A percentile compares a stretch with the other conserved stretches of the same genome.
These are phyloP conservation scores for Gracilariopsis chorda DNA, from an alignment of 23 red algal species.

Conservation along the genomic window DNA sequence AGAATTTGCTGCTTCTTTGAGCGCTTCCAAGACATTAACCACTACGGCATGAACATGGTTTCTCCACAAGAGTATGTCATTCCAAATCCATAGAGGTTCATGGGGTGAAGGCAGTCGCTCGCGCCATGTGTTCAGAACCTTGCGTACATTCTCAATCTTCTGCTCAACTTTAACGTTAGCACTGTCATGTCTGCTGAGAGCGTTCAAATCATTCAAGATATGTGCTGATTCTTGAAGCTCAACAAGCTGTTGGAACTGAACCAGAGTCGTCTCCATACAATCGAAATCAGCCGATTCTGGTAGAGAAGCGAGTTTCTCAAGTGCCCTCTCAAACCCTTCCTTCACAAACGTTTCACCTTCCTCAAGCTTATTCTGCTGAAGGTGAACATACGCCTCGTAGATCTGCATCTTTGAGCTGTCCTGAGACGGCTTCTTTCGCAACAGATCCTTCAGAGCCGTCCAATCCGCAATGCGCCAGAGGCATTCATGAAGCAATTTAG, in stretches of 20 bases:
- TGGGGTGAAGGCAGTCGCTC: conserved; percentile 70
- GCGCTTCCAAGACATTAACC: conserved; percentile 78
- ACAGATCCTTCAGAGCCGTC: conserved; percentile 89
- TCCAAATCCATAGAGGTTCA: conserved; percentile 77
- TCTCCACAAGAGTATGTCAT: conserved; percentile 87
- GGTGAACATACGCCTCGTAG: conserved; percentile 81
- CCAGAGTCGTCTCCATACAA: conserved; percentile 33
- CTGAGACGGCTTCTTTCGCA: conserved; percentile 76
- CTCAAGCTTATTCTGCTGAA: conserved; percentile 96
- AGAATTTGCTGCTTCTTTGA: conserved; percentile 72
- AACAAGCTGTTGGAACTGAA: conserved; percentile 89
- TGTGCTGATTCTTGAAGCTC: conserved; percentile 86
- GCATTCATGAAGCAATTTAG: conserved; percentile 91
- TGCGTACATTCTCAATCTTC: conserved; percentile 80
- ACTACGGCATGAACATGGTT: conserved; percentile 89
- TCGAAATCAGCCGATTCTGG: conserved; percentile 58
- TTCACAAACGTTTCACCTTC: conserved; percentile 48
- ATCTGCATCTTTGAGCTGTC: conserved; percentile 80
- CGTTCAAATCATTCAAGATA: conserved; percentile 88
- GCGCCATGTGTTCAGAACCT: conserved; percentile 83
- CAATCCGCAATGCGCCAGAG: conserved; percentile 96
- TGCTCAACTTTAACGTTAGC: conserved; percentile 53
- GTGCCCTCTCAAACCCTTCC: conserved; percentile 40
- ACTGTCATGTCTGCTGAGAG: conserved; percentile 54
- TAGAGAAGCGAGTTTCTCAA: conserved; percentile 64